Evolutionary conservation across 225 moss, liverwort and hornwort species (phyloP).

Genomic region (Bryoerythrophyllum caledonicum): DNA sequence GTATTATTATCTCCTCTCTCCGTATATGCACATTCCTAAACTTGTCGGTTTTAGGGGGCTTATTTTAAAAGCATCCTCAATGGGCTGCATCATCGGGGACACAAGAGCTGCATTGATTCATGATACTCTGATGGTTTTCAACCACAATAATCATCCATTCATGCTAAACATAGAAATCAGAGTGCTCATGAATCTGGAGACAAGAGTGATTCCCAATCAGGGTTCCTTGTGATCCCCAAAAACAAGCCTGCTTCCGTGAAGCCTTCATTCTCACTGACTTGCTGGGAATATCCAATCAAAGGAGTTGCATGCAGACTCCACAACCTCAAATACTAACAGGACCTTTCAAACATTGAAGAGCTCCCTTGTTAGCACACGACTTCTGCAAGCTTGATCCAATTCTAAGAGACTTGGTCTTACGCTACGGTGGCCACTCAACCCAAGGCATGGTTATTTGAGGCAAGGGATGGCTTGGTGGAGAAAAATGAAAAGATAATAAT

Average conservation of each 20-base stretch:
- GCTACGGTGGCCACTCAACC: too few species aligned
- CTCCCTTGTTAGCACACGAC: neutral
- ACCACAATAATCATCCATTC: neutral
- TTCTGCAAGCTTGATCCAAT: neutral
- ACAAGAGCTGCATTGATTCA: neutral
- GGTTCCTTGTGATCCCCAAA: neutral
- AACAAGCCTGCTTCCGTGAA: neutral
- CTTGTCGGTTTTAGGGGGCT: too few species aligned
- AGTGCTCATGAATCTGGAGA: slow-evolving; percentile 3
- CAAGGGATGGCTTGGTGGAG: too few species aligned
- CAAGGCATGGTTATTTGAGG: too few species aligned
- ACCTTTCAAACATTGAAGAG: slow-evolving; percentile 25
- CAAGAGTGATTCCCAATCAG: neutral
- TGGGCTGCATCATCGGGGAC: neutral
- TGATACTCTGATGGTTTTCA: neutral
- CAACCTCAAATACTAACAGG: neutral
- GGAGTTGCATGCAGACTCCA: neutral
- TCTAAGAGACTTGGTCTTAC: neutral
- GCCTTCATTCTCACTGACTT: neutral
- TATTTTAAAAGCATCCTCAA: too few species aligned
- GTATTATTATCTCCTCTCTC: too few species aligned
- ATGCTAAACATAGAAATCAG: neutral
- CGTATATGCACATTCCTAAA: too few species aligned
- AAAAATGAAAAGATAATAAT: too few species aligned
- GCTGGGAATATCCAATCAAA: neutral